A percentile compares a stretch with the other conserved stretches of the same genome.
Evolutionary conservation across 129 eudicot genomes (phyloP).

Genomic region (Sambucus nigra): DNA sequence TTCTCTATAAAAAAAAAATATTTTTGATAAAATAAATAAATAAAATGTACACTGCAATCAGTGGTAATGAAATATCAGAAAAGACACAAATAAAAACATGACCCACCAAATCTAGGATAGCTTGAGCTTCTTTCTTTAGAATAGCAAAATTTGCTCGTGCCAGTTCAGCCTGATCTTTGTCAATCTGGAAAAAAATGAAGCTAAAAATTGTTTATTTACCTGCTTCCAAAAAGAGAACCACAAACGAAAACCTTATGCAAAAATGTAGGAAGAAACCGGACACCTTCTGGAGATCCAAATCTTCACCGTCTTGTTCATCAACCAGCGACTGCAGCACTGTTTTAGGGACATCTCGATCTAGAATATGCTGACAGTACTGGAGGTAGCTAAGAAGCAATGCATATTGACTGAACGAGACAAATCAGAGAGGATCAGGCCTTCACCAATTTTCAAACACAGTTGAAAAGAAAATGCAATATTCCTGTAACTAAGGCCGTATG

Average conservation of each 20-base stretch:
- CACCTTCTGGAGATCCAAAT: constrained; percentile 74
- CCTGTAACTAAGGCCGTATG: too few relatives aligned
- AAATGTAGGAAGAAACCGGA: constrained; percentile 7
- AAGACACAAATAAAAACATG: constrained; percentile 7
- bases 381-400: constrained; percentile 84
- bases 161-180: constrained; percentile 86
- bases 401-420: constrained; percentile 58
- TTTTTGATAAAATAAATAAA: too few relatives aligned
- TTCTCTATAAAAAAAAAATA: too few relatives aligned
- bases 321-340: constrained; percentile 69
- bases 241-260: background rate
- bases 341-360: constrained; percentile 85
- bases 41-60: too few relatives aligned
- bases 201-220: background rate
- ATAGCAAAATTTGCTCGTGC: constrained; percentile 67
- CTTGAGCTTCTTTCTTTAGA: constrained; percentile 78
- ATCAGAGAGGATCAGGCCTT: constrained; percentile 10
- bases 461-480: background rate
- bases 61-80: too few relatives aligned
- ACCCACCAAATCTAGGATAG: constrained; percentile 71
- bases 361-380: constrained; percentile 91
- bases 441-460: background rate
- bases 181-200: constrained; percentile 41
- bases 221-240: background rate
- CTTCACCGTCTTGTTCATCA: constrained; percentile 64